These are phyloP conservation scores for Cutaneotrichosporon mucoides DNA, from an alignment of 1,284 basidiomycete genomes.

Conservation along the genomic window DNA sequence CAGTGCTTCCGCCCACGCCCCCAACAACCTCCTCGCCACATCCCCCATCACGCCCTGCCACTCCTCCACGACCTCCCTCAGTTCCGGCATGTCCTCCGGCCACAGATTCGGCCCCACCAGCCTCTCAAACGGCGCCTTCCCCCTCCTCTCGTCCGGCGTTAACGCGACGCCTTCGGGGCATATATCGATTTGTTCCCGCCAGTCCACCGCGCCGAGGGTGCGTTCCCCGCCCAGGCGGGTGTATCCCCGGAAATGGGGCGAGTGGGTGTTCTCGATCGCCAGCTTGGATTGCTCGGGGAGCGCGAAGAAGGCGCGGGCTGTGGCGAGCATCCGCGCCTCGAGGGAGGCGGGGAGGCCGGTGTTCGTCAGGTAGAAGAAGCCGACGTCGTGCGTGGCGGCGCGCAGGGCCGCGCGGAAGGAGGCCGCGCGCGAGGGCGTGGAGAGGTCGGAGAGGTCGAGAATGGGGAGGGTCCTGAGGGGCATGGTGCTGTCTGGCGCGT, in stretches of 20 bases:
- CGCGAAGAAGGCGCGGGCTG: constrained; percentile 30
- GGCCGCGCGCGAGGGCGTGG: not conserved
- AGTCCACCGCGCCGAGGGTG: constrained; percentile 12
- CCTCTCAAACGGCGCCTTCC: constrained; percentile 2
- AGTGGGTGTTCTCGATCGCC: constrained; percentile 30
- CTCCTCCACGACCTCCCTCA: constrained; percentile 3
- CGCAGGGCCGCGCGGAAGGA: constrained; percentile 12
- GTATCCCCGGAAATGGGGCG: constrained; percentile 18
- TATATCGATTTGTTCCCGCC: constrained; percentile 19
- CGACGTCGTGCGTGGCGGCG: constrained; percentile 15
- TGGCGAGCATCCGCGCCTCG: constrained; percentile 23
- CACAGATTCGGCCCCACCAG: constrained; percentile 18
- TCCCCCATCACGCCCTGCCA: constrained; percentile 5
- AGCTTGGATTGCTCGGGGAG: constrained; percentile 30
- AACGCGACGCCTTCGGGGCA: constrained; percentile 8
- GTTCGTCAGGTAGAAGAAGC: constrained; percentile 38
- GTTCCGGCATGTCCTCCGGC: constrained; percentile 8
- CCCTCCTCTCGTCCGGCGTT: not conserved
- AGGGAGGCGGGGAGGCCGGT: constrained; percentile 26
- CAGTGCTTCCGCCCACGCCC: constrained; percentile 14
- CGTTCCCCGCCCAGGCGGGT: constrained; percentile 16
- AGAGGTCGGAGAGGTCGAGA: constrained; percentile 13
- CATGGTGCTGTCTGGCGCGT: no score
- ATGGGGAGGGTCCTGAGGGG: constrained; percentile 8
- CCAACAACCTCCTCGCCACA: constrained; percentile 6